Base-by-base conservation (phyloP, 768 basidiomycete species). In the Panaeolus cyanescens region DNA sequence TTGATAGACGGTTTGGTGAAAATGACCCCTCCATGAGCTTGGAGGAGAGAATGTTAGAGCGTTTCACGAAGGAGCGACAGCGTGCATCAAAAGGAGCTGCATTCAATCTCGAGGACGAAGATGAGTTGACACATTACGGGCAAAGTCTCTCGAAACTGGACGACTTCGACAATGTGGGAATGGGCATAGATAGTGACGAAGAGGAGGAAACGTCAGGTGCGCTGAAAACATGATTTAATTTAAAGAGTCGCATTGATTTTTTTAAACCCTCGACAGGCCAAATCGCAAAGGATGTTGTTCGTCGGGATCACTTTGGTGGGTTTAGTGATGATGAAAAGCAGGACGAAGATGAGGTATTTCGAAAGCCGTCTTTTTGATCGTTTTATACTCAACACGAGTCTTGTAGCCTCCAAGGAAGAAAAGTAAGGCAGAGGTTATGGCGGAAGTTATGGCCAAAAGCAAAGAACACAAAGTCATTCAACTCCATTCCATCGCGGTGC, bases 1-100 rank as follows among this genome's bases (percentile, higher is more conserved):
- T 96, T 59, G 97, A 99, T 75, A 85, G 93, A 56, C 90, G 97
- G 19, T 98, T 99, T 71, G 97, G 97, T 77, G 97, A 99, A 83
- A 89, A 93, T 70, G 89, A 99, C 63, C 89, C 95, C 1, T 83
- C 88, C 9, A 88, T 99, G 85, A 89, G 92, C n/a, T 80, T 95
- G 32, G 97, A 99, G 72, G 96, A 99, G 65, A 90, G 95, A 63
- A 98, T 98, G 90, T 82, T 98, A 34, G 95, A 96, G 74, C 90
- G 97, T 31, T 99, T 98, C 72, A 98, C 96, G 9, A 84, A 84
- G 65, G 96, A 99, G 75, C 80, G 94, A 62, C 93, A 96, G 71
- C 83, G 90, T 19, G 75, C 86, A 8, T 89, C 90, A 32, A 92
- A 89, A 74, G 87, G 89, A 39, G 80, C 79, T 8, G 80, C 86